phyloP scores from a whole-genome alignment of 2,329 filamentous ascomycete genomes.

The Myriangium duriaei region DNA sequence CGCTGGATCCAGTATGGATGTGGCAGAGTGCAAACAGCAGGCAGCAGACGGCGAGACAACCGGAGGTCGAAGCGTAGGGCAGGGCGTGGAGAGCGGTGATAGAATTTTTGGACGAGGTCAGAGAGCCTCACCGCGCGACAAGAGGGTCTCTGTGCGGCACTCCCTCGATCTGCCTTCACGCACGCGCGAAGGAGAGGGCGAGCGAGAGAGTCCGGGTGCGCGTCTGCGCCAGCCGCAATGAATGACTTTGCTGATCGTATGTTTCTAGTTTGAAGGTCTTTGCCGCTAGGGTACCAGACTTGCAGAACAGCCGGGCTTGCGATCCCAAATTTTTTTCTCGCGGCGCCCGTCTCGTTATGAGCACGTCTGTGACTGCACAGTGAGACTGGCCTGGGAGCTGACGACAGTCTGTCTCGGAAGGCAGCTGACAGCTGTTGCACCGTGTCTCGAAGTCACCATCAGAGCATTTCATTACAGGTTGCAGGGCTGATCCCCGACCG shows the following conservation, averaged over 20 bases:
- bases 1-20: no score
- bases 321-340: not conserved
- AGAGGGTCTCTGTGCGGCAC: not conserved
- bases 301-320: not conserved
- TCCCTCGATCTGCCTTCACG: not conserved
- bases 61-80: not conserved
- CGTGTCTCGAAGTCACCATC: slow-evolving; percentile 8
- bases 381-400: slow-evolving; percentile 8
- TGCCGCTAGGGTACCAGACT: not conserved
- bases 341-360: not conserved
- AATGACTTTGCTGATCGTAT: not conserved
- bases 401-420: slow-evolving; percentile 9
- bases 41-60: not conserved
- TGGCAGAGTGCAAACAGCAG: not conserved
- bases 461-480: not conserved
- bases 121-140: no score
- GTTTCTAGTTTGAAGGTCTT: not conserved
- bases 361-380: slow-evolving; percentile 2
- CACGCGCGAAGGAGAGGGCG: not conserved
- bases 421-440: slow-evolving; percentile 7
- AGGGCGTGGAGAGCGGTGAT: not conserved
- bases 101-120: not conserved
- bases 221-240: not conserved
- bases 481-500: not conserved
- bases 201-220: not conserved